Base-by-base conservation (phyloP, 2,329 filamentous ascomycete species). In the Colletotrichum shisoi region DNA sequence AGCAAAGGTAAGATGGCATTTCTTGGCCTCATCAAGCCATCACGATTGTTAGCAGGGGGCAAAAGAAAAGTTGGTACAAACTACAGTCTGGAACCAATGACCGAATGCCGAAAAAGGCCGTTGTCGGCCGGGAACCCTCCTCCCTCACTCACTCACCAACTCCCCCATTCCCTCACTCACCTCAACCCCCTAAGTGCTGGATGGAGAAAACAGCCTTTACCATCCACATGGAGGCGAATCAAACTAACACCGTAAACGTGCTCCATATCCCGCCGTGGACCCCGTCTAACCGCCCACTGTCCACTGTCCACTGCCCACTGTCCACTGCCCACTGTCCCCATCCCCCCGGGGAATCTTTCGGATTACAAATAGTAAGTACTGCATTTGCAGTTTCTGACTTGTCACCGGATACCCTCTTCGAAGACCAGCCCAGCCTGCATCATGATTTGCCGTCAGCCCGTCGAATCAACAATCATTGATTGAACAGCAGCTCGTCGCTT, bases 21-120 rank as follows among this genome's bases (percentile, higher is more conserved):
- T 53, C 46, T 53, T 44, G 34, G 34, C 57, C 49, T 27, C 11
- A 4, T 21, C 15, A 59, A 34, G 24, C 7, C 45, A 3, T 12
- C 45, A 24, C 24, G 4, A 15, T 1, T 48, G 31, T 3, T 19
- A 42, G 19, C 34, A 51, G 34, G 6, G 37, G 21, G 7, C 12
- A 13, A 17, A 27, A 7, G 8, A n/a, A 13, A 19, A 34, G 9
- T 9, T 3, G 6, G 24, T 5, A 40, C 51, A 46, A 46, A 21
- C 24, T 39, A 21, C 4, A 12, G 34, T 15, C 17, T 52, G 17
- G 27, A 34, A 17, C 34, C 46, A 34, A 56, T 68, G 65, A 13
- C 65, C 65, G 65, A 68, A 68, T 65, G 49, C 65, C 65, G 62
- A 68, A 68, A 59, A 68, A 45, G 31, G 48, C 65, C 49, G 65